Conservation (phyloP, 2,329 filamentous ascomycete genomes). For the Diaporthe ampelina region DNA sequence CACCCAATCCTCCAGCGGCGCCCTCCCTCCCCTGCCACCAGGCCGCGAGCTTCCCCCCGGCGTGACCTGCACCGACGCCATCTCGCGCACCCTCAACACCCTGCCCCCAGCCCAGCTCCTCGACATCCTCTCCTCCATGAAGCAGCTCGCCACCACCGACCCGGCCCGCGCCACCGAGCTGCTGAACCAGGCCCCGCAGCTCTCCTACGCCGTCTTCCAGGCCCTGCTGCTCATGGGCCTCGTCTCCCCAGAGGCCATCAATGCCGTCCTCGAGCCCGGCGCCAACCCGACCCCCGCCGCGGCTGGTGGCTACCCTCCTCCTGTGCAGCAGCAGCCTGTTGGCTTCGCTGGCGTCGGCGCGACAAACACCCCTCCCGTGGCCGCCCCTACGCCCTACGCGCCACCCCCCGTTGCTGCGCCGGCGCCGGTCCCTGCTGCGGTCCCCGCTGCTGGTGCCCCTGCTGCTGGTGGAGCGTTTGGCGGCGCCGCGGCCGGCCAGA, state of each 20-base stretch:
- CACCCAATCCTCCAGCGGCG: slow-evolving; percentile 51
- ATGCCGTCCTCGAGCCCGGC: slow-evolving; percentile 79
- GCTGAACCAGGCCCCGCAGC: slow-evolving; percentile 88
- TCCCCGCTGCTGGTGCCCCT: slow-evolving; percentile 52
- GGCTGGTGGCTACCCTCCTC: slow-evolving; percentile 51
- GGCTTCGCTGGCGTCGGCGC: slow-evolving; percentile 55
- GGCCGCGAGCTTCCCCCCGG: slow-evolving; percentile 88
- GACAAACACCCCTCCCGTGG: slow-evolving; percentile 64
- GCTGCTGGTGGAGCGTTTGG: slow-evolving; percentile 54
- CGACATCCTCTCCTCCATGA: slow-evolving; percentile 95
- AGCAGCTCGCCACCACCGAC: slow-evolving; percentile 85
- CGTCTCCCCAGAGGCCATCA: slow-evolving; percentile 86
- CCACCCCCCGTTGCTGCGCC: slow-evolving; percentile 55
- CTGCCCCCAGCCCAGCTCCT: slow-evolving; percentile 90
- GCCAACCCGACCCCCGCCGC: slow-evolving; percentile 54
- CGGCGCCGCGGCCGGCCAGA: slow-evolving; percentile 54
- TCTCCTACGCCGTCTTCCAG: slow-evolving; percentile 96
- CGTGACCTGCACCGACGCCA: slow-evolving; percentile 88
- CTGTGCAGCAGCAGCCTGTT: slow-evolving; percentile 44
- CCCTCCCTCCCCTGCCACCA: slow-evolving; percentile 83
- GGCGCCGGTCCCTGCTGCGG: slow-evolving; percentile 44
- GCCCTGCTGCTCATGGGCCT: slow-evolving; percentile 92
- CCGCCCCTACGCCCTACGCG: slow-evolving; percentile 59
- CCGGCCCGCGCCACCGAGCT: slow-evolving; percentile 88
- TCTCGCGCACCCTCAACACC: slow-evolving; percentile 89